Conservation (phyloP, 2,329 filamentous ascomycete genomes). For the Rugonectria rugulosa region DNA sequence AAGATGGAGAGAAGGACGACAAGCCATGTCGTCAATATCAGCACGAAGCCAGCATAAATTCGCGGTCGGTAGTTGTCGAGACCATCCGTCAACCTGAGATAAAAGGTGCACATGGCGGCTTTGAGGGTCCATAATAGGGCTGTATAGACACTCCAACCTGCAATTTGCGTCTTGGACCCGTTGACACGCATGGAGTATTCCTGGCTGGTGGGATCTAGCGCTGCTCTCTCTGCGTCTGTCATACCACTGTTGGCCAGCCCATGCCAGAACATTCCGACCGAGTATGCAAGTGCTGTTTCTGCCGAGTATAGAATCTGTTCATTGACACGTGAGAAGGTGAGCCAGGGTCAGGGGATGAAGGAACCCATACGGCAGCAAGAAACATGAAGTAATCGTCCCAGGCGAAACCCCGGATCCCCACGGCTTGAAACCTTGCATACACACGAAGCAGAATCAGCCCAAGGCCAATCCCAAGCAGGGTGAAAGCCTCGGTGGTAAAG, state of each 20-base stretch:
- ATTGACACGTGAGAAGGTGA: neutral
- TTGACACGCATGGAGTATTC: slow-evolving; percentile 51
- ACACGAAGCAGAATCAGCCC: slow-evolving; percentile 56
- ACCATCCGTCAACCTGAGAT: slow-evolving; percentile 52
- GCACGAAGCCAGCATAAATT: slow-evolving; percentile 41
- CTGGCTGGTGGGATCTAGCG: slow-evolving; percentile 48
- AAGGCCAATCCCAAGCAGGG: slow-evolving; percentile 56
- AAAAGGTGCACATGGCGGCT: slow-evolving; percentile 58
- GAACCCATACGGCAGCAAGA: slow-evolving; percentile 7
- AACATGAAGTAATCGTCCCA: slow-evolving; percentile 57
- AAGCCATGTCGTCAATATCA: slow-evolving; percentile 43
- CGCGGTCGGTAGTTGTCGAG: slow-evolving; percentile 21
- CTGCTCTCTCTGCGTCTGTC: slow-evolving; percentile 54
- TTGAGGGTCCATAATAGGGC: slow-evolving; percentile 60
- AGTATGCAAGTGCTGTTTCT: slow-evolving; percentile 35
- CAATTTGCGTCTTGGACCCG: slow-evolving; percentile 59
- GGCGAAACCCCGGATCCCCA: slow-evolving; percentile 36
- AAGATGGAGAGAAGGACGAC: slow-evolving; percentile 42
- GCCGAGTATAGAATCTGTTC: slow-evolving; percentile 16
- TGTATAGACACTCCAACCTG: slow-evolving; percentile 59
- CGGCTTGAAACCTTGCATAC: slow-evolving; percentile 52
- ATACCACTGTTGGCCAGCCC: slow-evolving; percentile 59
- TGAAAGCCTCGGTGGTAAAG: slow-evolving; percentile 35
- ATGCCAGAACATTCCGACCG: slow-evolving; percentile 47
- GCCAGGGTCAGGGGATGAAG: neutral